Base-by-base conservation (phyloP, 345 rosid genomes). In the Arabis hirsuta region DNA sequence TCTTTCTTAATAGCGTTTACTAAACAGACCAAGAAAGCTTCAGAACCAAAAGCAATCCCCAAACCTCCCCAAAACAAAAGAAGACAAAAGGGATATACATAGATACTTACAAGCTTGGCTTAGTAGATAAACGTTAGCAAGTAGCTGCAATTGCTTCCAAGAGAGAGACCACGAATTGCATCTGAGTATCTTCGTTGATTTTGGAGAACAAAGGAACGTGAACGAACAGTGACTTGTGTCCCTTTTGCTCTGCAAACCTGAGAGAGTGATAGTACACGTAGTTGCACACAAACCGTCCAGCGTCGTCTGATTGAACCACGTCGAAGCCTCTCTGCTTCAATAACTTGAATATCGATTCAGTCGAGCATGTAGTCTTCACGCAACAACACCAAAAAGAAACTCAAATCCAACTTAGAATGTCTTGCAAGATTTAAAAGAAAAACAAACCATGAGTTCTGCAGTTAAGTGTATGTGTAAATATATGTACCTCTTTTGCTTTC, bases 201-300 rank as follows among this genome's bases (percentile, higher is more conserved):
- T 69, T 78, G 46, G 90, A 80, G 82, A 90, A 90, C 22, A 80
- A 74, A 51, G 97, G 97, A 57, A 88, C 90, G 22, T 86, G 97
- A 44, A 88, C 89, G 67, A 90, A 90, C 12, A 90, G 82, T 38
- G 89, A 86, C 57, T 82, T 90, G 71, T 81, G 91, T 31, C 86
- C 94, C 48, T 84, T 88, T 81, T 81, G 79, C 78, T 86, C 85
- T 1, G 94, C 89, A 9, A 82, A 84, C 47, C 84, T 74, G 4
- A 90, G 96, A 9, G 92, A 88, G 44, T 86, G 96, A 61, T 88
- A 86, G 71, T 90, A 90, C 0, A 86, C 88, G 11, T 85, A 90
- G 78, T 90, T 88, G 89, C 97, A 90, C 8, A 88, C 84, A 32
- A 86, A 88, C 7, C 87, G 82, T 19, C 94, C 96, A 0, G 94